Evolutionary conservation across 2,329 filamentous ascomycete species (phyloP).

Genomic region (Fusarium verticillioides): DNA sequence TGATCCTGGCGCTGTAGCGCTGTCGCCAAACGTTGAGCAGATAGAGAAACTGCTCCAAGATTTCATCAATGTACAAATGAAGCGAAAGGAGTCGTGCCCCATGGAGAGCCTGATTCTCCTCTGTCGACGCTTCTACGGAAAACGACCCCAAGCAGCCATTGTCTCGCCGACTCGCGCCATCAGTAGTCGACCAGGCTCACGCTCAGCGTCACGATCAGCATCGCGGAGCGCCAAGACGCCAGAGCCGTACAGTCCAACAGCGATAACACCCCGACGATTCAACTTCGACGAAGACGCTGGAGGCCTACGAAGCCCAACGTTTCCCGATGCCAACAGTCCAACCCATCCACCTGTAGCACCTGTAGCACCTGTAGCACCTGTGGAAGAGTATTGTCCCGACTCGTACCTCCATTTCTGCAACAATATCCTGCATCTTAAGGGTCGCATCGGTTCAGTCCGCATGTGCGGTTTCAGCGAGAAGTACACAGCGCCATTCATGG

Average conservation of each 20-base stretch:
- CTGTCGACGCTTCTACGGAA: slow-evolving; percentile 50
- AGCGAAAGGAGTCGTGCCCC: slow-evolving; percentile 33
- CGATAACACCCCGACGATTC: neutral
- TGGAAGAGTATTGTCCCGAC: slow-evolving; percentile 47
- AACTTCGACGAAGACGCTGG: neutral
- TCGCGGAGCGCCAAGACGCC: slow-evolving; percentile 14
- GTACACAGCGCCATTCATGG: slow-evolving; percentile 46
- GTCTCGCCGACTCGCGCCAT: neutral
- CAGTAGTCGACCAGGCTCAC: slow-evolving; percentile 24
- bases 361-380: neutral
- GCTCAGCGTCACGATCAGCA: slow-evolving; percentile 17
- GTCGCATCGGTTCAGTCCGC: slow-evolving; percentile 47
- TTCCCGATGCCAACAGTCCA: neutral
- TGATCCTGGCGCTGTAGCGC: slow-evolving; percentile 29
- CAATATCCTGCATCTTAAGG: slow-evolving; percentile 45
- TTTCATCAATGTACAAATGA: slow-evolving; percentile 45
- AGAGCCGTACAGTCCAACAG: slow-evolving; percentile 11
- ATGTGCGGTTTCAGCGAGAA: slow-evolving; percentile 52
- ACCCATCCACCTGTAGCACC: neutral
- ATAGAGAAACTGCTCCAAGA: slow-evolving; percentile 43
- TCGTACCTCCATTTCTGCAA: slow-evolving; percentile 48
- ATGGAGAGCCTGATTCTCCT: slow-evolving; percentile 49
- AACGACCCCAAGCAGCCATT: neutral
- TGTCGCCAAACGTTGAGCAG: slow-evolving; percentile 42
- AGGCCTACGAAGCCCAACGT: neutral